Evolutionary conservation across 306 rosid species (phyloP).

Genomic region (Vicia villosa): DNA sequence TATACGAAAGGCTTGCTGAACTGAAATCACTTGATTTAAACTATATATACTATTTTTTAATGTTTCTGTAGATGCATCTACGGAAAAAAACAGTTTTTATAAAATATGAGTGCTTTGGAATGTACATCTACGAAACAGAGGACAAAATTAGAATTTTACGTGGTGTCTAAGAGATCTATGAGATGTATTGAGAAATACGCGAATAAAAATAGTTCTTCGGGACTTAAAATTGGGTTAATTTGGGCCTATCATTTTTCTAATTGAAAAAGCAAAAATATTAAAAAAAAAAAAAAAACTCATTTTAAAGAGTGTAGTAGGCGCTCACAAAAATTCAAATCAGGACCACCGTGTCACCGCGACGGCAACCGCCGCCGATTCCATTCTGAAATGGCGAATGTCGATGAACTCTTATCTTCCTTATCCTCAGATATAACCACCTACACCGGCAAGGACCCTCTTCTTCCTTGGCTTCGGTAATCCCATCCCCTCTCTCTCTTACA

Average conservation of each 20-base stretch:
- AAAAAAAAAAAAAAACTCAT: neutral
- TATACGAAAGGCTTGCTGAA: too few relatives aligned
- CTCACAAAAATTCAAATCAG: slow-evolving; percentile 50
- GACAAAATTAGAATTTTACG: too few relatives aligned
- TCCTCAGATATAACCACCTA: slow-evolving; percentile 66
- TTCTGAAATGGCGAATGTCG: slow-evolving; percentile 43
- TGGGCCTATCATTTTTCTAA: neutral
- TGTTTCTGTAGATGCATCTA: too few relatives aligned
- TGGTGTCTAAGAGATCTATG: too few relatives aligned
- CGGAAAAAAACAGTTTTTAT: too few relatives aligned
- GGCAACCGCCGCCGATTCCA: slow-evolving; percentile 19
- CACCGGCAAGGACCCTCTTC: slow-evolving; percentile 88
- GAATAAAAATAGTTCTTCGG: too few relatives aligned
- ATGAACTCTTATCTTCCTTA: slow-evolving; percentile 62
- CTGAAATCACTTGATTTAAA: too few relatives aligned
- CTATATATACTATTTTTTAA: too few relatives aligned
- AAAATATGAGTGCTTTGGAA: too few relatives aligned
- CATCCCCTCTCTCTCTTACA: neutral
- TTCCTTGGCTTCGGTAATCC: slow-evolving; percentile 87
- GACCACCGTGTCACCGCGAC: slow-evolving; percentile 3
- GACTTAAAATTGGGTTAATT: too few relatives aligned
- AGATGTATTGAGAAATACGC: too few relatives aligned
- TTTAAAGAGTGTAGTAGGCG: slow-evolving; percentile 22
- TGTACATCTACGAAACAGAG: too few relatives aligned
- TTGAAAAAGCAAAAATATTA: neutral